Evolutionary conservation across 352 stramenopile species (phyloP), one percentile per base, ranked within the genome.

Genomic region (Pythium scleroteichum): DNA sequence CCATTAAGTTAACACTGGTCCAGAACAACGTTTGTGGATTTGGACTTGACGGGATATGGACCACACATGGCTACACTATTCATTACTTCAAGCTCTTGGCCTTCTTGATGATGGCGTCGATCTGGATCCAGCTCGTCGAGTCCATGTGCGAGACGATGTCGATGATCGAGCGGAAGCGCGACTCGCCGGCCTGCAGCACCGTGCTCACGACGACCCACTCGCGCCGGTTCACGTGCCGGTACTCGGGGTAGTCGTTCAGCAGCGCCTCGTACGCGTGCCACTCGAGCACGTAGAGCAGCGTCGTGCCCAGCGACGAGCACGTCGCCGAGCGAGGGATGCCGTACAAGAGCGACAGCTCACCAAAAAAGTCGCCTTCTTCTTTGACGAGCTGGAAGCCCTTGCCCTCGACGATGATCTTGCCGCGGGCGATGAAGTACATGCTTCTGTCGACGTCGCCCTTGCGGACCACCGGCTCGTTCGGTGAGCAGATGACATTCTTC

Each of bases 171-270:
- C 76, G 80, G 64, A 90, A 90, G 40, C 80, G 76, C n/a, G 76
- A 82, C 66, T 88, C 78, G 46, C 71, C 72, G 0, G 66, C 73
- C 53, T 76, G 74, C 2, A 90, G 53, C 39, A 85, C 76, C 3
- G 80, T 87, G 73, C 78, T 88, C 58, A 87, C 75, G 40, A 90
- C 63, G 42, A 89, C 77, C 84, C 84, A 93, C 51, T 88, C 83
- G 19, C 80, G 78, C 2, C 82, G 77, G 62, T 90, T 93, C 50
- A 85, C 67, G 45, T 83, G 68, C 13, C 76, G 78, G 53, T 93
- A 90, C 65, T 92, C 79, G 0, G 84, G 82, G 45, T 82, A 93
- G 50, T 88, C 79, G n/a, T 66, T 54, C 60, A 93, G 59, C 14
- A 90, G 46, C 44, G 62, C 66, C 55, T 93, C 81, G 68, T 91